phyloP scores from a whole-genome alignment of 2,329 filamentous ascomycete species.

The Colletotrichum shisoi region DNA sequence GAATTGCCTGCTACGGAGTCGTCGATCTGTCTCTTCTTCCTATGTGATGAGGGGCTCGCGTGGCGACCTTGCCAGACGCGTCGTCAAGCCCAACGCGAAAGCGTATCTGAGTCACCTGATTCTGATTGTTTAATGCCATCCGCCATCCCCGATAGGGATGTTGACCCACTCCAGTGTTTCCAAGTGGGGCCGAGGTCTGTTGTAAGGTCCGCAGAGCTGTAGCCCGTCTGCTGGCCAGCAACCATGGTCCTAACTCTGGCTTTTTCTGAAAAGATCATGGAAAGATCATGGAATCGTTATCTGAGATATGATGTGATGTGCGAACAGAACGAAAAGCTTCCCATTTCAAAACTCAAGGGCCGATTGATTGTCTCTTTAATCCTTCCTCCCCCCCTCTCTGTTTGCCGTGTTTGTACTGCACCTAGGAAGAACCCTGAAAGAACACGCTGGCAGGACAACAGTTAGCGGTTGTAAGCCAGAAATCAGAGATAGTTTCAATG shows the following conservation, averaged over 20 bases:
- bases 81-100: constrained; percentile 38
- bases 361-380: not conserved
- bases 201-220: not conserved
- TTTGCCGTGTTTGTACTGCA: not conserved
- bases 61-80: constrained; percentile 23
- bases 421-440: constrained; percentile 21
- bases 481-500: not conserved
- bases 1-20: not conserved
- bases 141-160: not conserved
- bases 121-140: not conserved
- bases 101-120: constrained; percentile 38
- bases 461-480: not conserved
- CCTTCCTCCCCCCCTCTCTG: not conserved
- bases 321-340: not conserved
- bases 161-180: not conserved
- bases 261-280: not conserved
- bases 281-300: not conserved
- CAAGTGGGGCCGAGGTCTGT: not conserved
- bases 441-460: not conserved
- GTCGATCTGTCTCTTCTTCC: not conserved
- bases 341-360: not conserved
- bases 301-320: not conserved
- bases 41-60: not conserved
- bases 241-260: not conserved
- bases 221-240: not conserved